Conservation (phyloP, 164 flowering plant genomes). For the Kingdonia uniflora region DNA sequence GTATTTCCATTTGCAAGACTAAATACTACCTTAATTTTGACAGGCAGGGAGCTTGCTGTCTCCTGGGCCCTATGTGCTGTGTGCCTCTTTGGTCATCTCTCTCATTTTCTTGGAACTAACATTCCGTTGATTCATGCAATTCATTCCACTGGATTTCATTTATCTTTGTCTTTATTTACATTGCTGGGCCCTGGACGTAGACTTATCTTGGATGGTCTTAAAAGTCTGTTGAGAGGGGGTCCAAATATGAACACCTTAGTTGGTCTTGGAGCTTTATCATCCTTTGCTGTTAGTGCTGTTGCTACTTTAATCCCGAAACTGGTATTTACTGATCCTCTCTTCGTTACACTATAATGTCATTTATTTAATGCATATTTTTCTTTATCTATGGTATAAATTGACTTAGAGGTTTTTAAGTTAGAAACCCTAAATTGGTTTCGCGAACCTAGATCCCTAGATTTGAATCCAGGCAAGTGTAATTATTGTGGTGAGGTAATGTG, state of each 20-base stretch:
- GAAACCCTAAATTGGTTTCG: no score
- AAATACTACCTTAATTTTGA: slow-evolving; percentile 7
- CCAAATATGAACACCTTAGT: slow-evolving; percentile 99
- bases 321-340: slow-evolving; percentile 28
- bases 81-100: slow-evolving; percentile 83
- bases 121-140: slow-evolving; percentile 78
- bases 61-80: slow-evolving; percentile 97
- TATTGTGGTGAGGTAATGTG: no score
- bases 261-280: slow-evolving; percentile 97
- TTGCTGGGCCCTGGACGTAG: slow-evolving; percentile 94
- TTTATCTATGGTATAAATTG: no score
- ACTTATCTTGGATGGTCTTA: slow-evolving; percentile 80
- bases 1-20: not conserved
- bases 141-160: slow-evolving; percentile 89
- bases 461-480: no score
- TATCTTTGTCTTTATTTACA: slow-evolving; percentile 79
- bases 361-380: no score
- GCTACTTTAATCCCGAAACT: slow-evolving; percentile 82
- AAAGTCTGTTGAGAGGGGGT: slow-evolving; percentile 67
- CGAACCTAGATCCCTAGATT: no score
- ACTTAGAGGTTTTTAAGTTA: no score
- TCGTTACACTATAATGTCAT: no score
- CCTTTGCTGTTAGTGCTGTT: slow-evolving; percentile 82
- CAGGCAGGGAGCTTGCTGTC: slow-evolving; percentile 88
- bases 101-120: slow-evolving; percentile 75